phyloP scores from a whole-genome alignment of 306 rosid species.

The Prunus davidiana region DNA sequence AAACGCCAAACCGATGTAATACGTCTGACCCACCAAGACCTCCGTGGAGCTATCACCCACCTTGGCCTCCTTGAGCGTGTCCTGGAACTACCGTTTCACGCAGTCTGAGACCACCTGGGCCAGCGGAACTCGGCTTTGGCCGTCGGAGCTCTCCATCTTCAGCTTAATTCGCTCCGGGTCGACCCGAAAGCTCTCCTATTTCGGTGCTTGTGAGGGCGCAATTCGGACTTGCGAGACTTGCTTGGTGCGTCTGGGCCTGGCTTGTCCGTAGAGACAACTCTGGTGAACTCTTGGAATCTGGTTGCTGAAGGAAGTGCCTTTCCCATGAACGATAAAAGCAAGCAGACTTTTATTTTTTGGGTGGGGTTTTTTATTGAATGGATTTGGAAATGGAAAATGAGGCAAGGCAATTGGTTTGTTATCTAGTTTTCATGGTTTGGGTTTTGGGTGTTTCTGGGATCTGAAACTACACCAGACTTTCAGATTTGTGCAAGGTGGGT shows the following conservation, averaged over 20 bases:
- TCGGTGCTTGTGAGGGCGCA: conserved; percentile 27
- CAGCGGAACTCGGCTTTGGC: conserved; percentile 46
- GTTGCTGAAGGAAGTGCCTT: conserved; percentile 55
- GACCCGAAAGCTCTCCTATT: conserved; percentile 26
- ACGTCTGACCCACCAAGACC: conserved; percentile 42
- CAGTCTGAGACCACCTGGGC: conserved; percentile 70
- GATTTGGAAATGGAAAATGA: background rate
- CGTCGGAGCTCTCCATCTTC: conserved; percentile 36
- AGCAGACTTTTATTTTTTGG: background rate
- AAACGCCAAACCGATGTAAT: conserved; percentile 69
- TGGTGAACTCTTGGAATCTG: conserved; percentile 45
- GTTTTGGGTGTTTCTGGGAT: background rate
- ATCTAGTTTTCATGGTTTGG: background rate
- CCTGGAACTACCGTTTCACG: conserved; percentile 75
- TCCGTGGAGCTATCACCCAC: conserved; percentile 48
- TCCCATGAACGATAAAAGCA: conserved; percentile 36
- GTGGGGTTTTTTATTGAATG: background rate
- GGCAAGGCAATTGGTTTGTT: background rate
- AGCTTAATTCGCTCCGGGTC: conserved; percentile 24
- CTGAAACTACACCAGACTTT: background rate
- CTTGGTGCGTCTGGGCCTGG: conserved; percentile 25
- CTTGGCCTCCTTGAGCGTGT: conserved; percentile 75
- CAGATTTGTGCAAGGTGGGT: background rate
- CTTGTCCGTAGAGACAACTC: conserved; percentile 45
- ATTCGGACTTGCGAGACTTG: conserved; percentile 33